Evolutionary conservation across 1,284 basidiomycete species (phyloP), one percentile per base, ranked within the genome.

Genomic region (Fomitopsis palustris): DNA sequence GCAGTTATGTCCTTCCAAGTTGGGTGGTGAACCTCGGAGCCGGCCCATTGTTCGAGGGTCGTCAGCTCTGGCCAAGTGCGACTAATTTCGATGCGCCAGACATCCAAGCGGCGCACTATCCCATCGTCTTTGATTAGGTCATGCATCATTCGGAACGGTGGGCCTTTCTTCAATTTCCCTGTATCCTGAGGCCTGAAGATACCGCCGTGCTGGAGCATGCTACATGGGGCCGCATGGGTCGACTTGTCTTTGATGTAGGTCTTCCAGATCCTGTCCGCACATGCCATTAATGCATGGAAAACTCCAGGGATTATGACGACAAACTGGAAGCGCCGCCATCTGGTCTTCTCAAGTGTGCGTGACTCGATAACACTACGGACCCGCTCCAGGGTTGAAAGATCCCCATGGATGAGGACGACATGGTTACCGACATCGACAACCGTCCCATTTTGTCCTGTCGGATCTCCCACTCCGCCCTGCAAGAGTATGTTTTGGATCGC

Each of bases 261-360:
- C 1, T 69, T 53, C 72, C 73, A 77, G 1, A 78, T 56, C 0
- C 73, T 69, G 61, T 77, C 73, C 0, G 68, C 70, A 14, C 67
- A 70, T 0, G 74, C 75, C 77, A 78, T 78, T 59, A 74, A 72
- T 27, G 73, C 58, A 42, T 78, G 76, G 53, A 78, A 78, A 1
- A 76, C 60, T 0, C 76, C 76, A 8, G 69, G 56, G 0, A 75
- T 60, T 55, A 69, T 72, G 5, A 76, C 65, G 0, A 75, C 60
- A 38, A 60, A 66, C 73, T 57, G 6, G 27, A 45, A 45, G 14
- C 42, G 2, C 7, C 54, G 54, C 14, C 16, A 47, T 8, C 29
- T 1, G 23, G 38, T 54, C 31, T 41, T n/a, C 29, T 58, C 0
- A 59, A 61, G 17, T 56, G 57, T 9, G 51, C 64, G 42, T 53